These are phyloP conservation scores for Isabelozyma gotoi DNA, from an alignment of 805 yeast species.

Conservation along the genomic window DNA sequence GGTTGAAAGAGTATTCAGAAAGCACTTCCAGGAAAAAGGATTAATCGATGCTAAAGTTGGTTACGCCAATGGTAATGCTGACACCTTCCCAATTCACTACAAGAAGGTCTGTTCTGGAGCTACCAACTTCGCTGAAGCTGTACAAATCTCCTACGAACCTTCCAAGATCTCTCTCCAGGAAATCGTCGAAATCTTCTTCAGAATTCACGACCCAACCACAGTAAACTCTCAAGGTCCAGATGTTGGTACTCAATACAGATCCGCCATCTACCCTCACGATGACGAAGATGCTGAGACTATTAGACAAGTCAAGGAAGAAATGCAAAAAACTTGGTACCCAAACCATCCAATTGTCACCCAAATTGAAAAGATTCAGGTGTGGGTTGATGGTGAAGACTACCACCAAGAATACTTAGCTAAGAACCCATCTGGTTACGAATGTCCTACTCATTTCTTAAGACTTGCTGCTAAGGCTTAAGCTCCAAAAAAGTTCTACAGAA, in stretches of 20 bases:
- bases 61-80: constrained; percentile 81
- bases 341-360: constrained; percentile 64
- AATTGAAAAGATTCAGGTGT: constrained; percentile 64
- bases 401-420: constrained; percentile 80
- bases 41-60: constrained; percentile 82
- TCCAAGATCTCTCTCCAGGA: constrained; percentile 54
- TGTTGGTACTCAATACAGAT: constrained; percentile 84
- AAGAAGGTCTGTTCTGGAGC: constrained; percentile 70
- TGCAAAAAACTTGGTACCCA: constrained; percentile 78
- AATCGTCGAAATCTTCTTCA: constrained; percentile 78
- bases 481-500: neutral
- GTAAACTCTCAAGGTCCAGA: constrained; percentile 84
- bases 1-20: constrained; percentile 78
- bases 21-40: constrained; percentile 63
- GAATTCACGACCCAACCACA: constrained; percentile 94
- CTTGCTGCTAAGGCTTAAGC: constrained; percentile 47
- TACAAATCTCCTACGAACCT: constrained; percentile 85
- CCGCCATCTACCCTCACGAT: constrained; percentile 69
- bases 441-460: constrained; percentile 86
- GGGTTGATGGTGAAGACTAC: constrained; percentile 94
- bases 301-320: constrained; percentile 43
- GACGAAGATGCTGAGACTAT: constrained; percentile 51
- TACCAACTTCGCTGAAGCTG: constrained; percentile 78
- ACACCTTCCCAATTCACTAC: constrained; percentile 45
- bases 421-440: constrained; percentile 85